A percentile compares a stretch with the other conserved stretches of the same genome.
These are phyloP conservation scores for Drechslera avenae DNA, from an alignment of 2,329 filamentous ascomycete species.

Conservation along the genomic window DNA sequence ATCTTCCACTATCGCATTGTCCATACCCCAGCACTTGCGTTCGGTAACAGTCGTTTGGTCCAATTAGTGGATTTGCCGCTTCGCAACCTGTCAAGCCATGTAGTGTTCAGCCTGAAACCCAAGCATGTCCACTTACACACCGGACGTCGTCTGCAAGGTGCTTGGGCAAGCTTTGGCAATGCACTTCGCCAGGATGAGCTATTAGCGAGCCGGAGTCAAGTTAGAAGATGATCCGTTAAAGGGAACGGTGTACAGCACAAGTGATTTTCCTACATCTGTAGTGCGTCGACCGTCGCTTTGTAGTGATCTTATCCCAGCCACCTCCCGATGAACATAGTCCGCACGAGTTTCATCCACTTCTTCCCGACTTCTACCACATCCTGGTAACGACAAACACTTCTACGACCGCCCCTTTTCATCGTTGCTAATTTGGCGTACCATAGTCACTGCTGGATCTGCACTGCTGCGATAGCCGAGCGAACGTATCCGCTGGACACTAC, in stretches of 20 bases:
- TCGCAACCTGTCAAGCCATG: constrained; percentile 30
- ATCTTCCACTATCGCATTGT: constrained; percentile 31
- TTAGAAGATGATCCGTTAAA: constrained; percentile 24
- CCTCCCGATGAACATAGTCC: not conserved
- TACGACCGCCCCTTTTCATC: constrained; percentile 7
- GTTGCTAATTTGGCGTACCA: constrained; percentile 26
- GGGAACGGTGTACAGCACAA: constrained; percentile 23
- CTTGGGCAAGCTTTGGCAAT: constrained; percentile 42
- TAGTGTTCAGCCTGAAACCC: constrained; percentile 34
- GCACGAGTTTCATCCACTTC: not conserved
- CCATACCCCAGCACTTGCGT: constrained; percentile 25
- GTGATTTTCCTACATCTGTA: constrained; percentile 18
- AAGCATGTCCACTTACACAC: constrained; percentile 34
- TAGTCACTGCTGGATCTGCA: constrained; percentile 22
- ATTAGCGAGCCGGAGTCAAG: constrained; percentile 28
- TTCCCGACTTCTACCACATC: not conserved
- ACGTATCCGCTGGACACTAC: constrained; percentile 29
- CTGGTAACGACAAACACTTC: not conserved
- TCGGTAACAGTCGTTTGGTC: constrained; percentile 26
- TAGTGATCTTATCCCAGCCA: not conserved
- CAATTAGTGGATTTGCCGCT: constrained; percentile 24
- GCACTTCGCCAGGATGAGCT: constrained; percentile 30
- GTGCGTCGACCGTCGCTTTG: constrained; percentile 10
- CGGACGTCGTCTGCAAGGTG: constrained; percentile 36
- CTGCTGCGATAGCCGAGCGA: constrained; percentile 23